Conservation (phyloP, 106 monocot species). For the Triglochin maritima region DNA sequence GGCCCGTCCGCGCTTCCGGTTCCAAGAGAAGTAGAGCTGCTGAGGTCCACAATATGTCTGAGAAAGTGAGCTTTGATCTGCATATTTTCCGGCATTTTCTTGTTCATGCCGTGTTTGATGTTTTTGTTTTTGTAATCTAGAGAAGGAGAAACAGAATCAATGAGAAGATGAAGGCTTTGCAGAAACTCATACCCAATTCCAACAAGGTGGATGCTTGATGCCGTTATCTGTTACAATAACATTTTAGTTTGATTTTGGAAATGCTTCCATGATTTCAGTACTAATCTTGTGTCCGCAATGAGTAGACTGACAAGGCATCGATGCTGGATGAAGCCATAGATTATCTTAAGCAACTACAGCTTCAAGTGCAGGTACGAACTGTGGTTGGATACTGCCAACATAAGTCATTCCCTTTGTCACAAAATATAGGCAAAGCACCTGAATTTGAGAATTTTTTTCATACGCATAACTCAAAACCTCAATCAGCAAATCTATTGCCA, state of each 20-base stretch:
- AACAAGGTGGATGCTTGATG: conserved; percentile 8
- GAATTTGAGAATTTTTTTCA: too few species aligned
- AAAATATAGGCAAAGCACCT: too few species aligned
- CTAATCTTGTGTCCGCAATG: background rate
- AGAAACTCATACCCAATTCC: conserved; percentile 13
- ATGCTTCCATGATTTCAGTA: too few species aligned
- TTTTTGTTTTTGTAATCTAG: background rate
- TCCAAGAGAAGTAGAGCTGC: conserved; percentile 11
- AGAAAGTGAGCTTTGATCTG: conserved; percentile 4
- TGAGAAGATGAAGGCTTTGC: conserved; percentile 22
- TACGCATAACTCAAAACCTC: too few species aligned
- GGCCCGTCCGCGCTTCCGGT: background rate
- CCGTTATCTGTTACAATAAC: background rate
- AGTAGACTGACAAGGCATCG: conserved; percentile 76
- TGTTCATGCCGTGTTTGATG: background rate
- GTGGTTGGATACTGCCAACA: background rate
- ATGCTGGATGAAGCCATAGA: conserved; percentile 86
- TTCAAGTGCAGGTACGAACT: conserved; percentile 36
- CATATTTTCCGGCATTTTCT: background rate
- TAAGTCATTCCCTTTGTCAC: background rate
- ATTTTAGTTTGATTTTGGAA: background rate
- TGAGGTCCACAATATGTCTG: conserved; percentile 18
- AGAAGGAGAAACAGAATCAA: conserved; percentile 17
- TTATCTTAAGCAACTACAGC: conserved; percentile 71
- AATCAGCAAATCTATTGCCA: background rate